Percentiles rank a stretch among this genome's conserved stretches.
These are phyloP conservation scores for Teratosphaeria gauchensis DNA, from an alignment of 2,329 filamentous ascomycete genomes.

Conservation along the genomic window DNA sequence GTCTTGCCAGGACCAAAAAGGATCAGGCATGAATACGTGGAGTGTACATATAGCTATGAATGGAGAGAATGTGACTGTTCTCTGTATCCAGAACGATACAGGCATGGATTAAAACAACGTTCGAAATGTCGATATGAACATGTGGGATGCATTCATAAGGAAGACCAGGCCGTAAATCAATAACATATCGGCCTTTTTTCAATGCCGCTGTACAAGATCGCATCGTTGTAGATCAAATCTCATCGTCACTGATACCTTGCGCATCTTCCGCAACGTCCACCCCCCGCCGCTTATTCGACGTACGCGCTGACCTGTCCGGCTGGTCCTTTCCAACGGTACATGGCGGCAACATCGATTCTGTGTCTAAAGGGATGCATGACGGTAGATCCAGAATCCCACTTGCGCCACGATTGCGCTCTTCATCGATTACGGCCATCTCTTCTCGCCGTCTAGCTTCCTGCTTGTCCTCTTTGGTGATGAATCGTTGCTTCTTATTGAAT, in stretches of 20 bases:
- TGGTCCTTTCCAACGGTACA: not conserved
- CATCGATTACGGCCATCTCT: not conserved
- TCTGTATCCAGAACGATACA: too few species aligned
- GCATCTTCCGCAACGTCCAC: not conserved
- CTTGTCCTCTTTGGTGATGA: conserved; percentile 6
- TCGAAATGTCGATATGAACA: too few species aligned
- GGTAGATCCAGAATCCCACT: conserved; percentile 1
- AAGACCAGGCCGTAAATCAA: not conserved
- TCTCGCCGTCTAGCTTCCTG: conserved; percentile 1
- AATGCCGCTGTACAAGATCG: not conserved
- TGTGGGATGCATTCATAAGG: too few species aligned
- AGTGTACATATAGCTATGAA: too few species aligned
- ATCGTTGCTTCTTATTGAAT: conserved; percentile 26
- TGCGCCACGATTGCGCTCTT: conserved; percentile 5
- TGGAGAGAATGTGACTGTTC: too few species aligned
- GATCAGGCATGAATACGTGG: too few species aligned
- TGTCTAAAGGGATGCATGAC: not conserved
- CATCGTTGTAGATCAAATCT: not conserved
- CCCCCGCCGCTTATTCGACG: not conserved
- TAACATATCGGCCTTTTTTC: not conserved
- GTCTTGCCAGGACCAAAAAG: not conserved
- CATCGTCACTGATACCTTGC: not conserved
- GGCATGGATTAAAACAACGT: too few species aligned
- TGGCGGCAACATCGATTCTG: not conserved
- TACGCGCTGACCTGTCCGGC: not conserved